A percentile compares a stretch with the other conserved stretches of the same genome.
phyloP scores from a whole-genome alignment of 1,284 basidiomycete genomes.

The Moesziomyces parantarcticus region DNA sequence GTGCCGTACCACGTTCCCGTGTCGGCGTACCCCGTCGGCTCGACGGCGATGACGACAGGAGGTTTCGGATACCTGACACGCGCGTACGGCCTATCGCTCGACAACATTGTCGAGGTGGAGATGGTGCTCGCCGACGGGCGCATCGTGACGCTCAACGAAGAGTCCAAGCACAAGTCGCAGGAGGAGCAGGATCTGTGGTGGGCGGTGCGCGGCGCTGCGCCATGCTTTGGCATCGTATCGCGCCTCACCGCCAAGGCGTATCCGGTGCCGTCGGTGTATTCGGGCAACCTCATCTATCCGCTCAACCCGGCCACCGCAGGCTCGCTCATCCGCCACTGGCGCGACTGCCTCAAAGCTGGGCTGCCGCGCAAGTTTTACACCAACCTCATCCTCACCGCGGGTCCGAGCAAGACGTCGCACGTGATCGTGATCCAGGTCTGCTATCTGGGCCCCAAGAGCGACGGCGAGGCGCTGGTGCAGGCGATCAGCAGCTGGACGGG shows the following conservation, averaged over 20 bases:
- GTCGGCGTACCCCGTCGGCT: constrained; percentile 74
- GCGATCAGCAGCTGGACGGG: constrained; percentile 87
- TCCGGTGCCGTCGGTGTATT: constrained; percentile 86
- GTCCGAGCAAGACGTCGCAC: constrained; percentile 69
- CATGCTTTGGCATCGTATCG: constrained; percentile 85
- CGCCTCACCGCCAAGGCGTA: constrained; percentile 85
- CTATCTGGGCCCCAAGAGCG: constrained; percentile 77
- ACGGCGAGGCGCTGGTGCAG: constrained; percentile 81
- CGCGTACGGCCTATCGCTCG: constrained; percentile 75
- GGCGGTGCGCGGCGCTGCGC: constrained; percentile 85
- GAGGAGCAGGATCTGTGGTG: constrained; percentile 77
- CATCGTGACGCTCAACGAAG: constrained; percentile 56
- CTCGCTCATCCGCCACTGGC: constrained; percentile 87
- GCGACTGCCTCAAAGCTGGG: constrained; percentile 84
- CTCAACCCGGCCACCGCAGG: constrained; percentile 84
- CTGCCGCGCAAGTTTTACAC: constrained; percentile 83
- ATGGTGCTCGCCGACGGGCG: constrained; percentile 63
- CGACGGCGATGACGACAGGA: constrained; percentile 82
- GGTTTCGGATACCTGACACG: constrained; percentile 90
- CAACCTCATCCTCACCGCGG: constrained; percentile 87
- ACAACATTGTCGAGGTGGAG: constrained; percentile 60
- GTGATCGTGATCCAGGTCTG: constrained; percentile 89
- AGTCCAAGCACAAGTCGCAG: constrained; percentile 40
- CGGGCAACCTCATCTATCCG: constrained; percentile 88
- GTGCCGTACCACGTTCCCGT: constrained; percentile 60